phyloP scores from a whole-genome alignment of 2,329 filamentous ascomycete genomes.

The Colletotrichum liaoningense region DNA sequence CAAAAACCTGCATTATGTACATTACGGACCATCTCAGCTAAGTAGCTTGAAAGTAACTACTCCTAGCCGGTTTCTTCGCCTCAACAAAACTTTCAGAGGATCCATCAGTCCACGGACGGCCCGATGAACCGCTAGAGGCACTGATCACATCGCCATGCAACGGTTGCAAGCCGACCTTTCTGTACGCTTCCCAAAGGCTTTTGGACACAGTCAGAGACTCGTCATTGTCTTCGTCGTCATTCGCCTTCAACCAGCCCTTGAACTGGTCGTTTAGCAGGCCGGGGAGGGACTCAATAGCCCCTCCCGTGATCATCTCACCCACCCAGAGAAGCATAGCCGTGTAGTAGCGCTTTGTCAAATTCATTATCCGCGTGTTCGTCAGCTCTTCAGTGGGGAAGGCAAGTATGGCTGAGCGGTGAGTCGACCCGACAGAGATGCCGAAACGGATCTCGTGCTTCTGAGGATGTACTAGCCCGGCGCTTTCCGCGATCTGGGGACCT shows the following conservation, averaged over 20 bases:
- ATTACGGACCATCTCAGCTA: background rate
- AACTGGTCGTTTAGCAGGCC: background rate
- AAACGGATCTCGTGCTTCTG: background rate
- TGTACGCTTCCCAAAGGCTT: background rate
- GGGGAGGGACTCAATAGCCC: background rate
- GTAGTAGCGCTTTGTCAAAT: constrained; percentile 1
- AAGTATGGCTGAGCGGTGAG: background rate
- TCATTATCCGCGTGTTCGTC: background rate
- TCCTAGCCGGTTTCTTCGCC: background rate
- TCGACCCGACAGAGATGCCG: background rate
- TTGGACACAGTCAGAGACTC: background rate
- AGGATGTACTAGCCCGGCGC: background rate
- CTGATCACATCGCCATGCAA: background rate
- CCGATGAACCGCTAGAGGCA: background rate
- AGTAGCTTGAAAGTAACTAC: background rate
- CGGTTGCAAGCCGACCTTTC: background rate
- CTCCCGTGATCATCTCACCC: background rate
- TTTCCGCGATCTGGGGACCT: background rate
- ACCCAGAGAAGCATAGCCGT: constrained; percentile 5
- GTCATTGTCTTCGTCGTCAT: background rate
- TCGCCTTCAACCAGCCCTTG: background rate
- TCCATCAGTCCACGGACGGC: background rate
- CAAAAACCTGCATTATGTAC: background rate
- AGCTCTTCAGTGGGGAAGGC: background rate
- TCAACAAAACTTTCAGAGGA: background rate